A percentile compares a stretch with the other conserved stretches of the same genome.
Conservation (phyloP, 345 rosid genomes). For the Syzygium aromaticum region DNA sequence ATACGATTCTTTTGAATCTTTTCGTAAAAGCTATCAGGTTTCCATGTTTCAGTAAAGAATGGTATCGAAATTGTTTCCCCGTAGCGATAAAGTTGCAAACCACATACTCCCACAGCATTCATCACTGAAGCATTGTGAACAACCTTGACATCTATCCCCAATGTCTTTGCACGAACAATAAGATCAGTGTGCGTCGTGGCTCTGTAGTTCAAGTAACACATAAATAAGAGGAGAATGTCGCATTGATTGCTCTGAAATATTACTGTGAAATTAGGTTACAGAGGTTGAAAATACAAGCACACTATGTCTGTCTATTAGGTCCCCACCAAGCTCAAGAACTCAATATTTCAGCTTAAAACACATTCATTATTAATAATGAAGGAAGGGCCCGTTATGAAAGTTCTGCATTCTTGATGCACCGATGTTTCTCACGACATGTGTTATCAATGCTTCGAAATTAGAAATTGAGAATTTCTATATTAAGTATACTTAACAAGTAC, state of each 20-base stretch:
- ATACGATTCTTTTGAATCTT: slow-evolving; percentile 53
- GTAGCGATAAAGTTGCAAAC: slow-evolving; percentile 82
- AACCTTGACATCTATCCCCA: slow-evolving; percentile 63
- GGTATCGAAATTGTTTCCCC: slow-evolving; percentile 93
- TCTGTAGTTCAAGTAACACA: slow-evolving; percentile 24
- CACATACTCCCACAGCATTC: slow-evolving; percentile 91
- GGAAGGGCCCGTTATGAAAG: neutral
- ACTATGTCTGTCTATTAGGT: neutral
- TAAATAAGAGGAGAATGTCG: neutral
- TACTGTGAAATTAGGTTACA: neutral
- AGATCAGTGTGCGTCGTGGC: slow-evolving; percentile 94
- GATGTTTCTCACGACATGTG: neutral
- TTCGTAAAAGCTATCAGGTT: slow-evolving; percentile 90
- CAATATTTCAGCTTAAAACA: neutral
- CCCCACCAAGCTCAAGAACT: neutral
- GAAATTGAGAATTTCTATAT: neutral
- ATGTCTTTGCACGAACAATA: slow-evolving; percentile 80
- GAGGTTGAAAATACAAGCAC: neutral
- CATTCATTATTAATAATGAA: neutral
- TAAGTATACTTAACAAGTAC: neutral
- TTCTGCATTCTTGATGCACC: neutral
- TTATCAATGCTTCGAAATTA: neutral
- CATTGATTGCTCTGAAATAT: neutral
- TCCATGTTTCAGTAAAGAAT: slow-evolving; percentile 81
- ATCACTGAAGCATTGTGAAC: slow-evolving; percentile 90